A percentile compares a stretch with the other conserved stretches of the same genome.
phyloP scores from a whole-genome alignment of 495 filamentous ascomycete species.

The Aspergillus panamensis region DNA sequence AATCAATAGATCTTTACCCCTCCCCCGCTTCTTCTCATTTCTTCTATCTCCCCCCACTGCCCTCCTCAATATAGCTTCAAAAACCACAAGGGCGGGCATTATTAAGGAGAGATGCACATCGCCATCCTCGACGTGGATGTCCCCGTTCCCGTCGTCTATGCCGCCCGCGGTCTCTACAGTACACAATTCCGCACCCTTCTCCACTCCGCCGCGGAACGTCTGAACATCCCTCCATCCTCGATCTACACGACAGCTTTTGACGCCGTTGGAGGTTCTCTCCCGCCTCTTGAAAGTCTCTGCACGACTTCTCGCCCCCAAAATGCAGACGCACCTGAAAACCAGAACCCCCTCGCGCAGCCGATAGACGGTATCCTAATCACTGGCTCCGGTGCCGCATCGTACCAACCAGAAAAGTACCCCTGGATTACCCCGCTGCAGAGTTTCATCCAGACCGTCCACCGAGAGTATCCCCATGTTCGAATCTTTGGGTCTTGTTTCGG shows the following conservation, averaged over 20 bases:
- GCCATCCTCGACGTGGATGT: constrained; percentile 42
- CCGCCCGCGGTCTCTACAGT: constrained; percentile 36
- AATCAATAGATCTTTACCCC: not conserved
- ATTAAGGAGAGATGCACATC: constrained; percentile 27
- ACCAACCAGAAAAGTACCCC: constrained; percentile 27
- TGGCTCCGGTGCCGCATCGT: constrained; percentile 35
- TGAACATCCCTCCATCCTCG: constrained; percentile 21
- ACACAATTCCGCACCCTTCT: constrained; percentile 38
- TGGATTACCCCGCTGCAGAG: constrained; percentile 34
- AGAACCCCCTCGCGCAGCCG: constrained; percentile 16
- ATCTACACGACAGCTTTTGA: constrained; percentile 41
- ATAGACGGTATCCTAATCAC: constrained; percentile 44
- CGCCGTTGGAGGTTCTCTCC: constrained; percentile 32
- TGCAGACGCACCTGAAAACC: constrained; percentile 2
- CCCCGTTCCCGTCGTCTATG: constrained; percentile 36
- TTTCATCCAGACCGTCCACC: constrained; percentile 36
- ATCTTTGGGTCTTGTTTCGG: constrained; percentile 51
- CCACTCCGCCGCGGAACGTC: constrained; percentile 30
- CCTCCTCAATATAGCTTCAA: constrained; percentile 1
- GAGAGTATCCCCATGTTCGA: constrained; percentile 38
- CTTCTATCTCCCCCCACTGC: not conserved
- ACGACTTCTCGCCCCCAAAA: constrained; percentile 11
- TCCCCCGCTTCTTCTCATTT: not conserved
- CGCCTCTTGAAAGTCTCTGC: constrained; percentile 29
- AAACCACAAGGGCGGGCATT: constrained; percentile 7